These are phyloP conservation scores for Phyllosticta citriasiana DNA, from an alignment of 2,329 filamentous ascomycete genomes.

Conservation along the genomic window DNA sequence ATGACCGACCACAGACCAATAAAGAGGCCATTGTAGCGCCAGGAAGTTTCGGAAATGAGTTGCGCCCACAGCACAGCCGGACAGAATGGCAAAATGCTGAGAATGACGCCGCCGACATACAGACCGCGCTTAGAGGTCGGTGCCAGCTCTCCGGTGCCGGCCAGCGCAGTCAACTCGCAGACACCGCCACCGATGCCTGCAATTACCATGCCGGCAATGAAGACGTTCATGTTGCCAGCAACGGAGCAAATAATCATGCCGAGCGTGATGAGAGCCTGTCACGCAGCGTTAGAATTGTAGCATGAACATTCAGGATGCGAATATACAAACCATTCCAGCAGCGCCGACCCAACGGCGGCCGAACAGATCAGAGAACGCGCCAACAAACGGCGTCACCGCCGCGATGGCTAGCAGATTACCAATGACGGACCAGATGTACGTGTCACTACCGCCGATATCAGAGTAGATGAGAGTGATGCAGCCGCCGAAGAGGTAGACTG, in stretches of 20 bases:
- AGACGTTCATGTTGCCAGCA: constrained; percentile 13
- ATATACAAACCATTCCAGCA: constrained; percentile 16
- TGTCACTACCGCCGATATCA: constrained; percentile 50
- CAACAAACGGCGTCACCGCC: constrained; percentile 54
- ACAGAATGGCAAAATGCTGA: constrained; percentile 53
- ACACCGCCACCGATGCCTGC: constrained; percentile 57
- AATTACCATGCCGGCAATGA: constrained; percentile 38
- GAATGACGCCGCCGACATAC: constrained; percentile 51
- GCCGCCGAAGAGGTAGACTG: constrained; percentile 39
- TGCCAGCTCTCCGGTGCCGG: constrained; percentile 58
- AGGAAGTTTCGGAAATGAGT: constrained; percentile 42
- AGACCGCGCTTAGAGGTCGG: constrained; percentile 54
- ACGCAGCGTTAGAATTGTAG: constrained; percentile 38
- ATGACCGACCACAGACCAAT: constrained; percentile 42
- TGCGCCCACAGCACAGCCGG: constrained; percentile 54
- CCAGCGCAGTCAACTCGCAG: constrained; percentile 58
- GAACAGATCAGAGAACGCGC: constrained; percentile 29
- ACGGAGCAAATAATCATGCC: constrained; percentile 49
- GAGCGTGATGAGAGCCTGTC: constrained; percentile 37
- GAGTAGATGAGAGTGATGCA: constrained; percentile 43
- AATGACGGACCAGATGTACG: constrained; percentile 47
- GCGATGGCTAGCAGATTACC: constrained; percentile 47
- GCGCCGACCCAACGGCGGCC: constrained; percentile 25
- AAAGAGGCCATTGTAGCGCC: constrained; percentile 47
- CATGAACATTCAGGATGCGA: constrained; percentile 36